Base-by-base conservation (phyloP, 176 grass and related monocot species). In the Eragrostis curvula region DNA sequence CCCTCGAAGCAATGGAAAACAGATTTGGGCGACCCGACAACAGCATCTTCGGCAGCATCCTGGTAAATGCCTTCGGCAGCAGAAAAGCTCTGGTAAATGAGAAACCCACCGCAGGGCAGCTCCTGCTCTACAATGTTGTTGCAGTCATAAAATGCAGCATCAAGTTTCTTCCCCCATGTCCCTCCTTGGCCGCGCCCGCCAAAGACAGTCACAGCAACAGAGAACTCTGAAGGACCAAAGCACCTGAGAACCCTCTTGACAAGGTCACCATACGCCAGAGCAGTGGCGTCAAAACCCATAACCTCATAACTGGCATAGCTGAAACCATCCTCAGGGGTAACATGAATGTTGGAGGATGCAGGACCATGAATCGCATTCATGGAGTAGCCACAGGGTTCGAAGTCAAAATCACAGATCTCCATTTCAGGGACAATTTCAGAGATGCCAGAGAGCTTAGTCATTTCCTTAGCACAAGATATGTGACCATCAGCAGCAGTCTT, bases 231-330 rank as follows among this genome's bases (percentile, higher is more conserved):
- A 41, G 92, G 92, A 20, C 80, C 80, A 25, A 94, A 94, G 84
- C 84, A 91, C 12, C 68, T 7, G 12, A 94, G 87, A 30, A 94
- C 87, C 81, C 92, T 91, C 76, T 89, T 88, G 16, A 94, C 75
- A 2, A 94, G 27, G 41, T 91, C 87, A 0, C 78, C 61, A 7
- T 85, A 91, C 6, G 56, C 70, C 15, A 89, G 30, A 11, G 86
- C 75, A 24, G 67, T 77, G 1, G 92, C 53, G 2, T 94, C 8
- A 1, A 94, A 72, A 14, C 89, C 87, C 92, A 87, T 85, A 29
- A 90, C 92, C 70, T 94, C 92, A 21, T 94, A 94, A 42, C 92
- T 94, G 43, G 92, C 92, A 5, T 94, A 94, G 68, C 92, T 94
- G 89, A 94, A 94, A 67, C 92, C 89, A 41, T 91, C 92, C 68